These are phyloP conservation scores for Sporormia fimetaria DNA, from an alignment of 495 filamentous ascomycete genomes.

Conservation along the genomic window DNA sequence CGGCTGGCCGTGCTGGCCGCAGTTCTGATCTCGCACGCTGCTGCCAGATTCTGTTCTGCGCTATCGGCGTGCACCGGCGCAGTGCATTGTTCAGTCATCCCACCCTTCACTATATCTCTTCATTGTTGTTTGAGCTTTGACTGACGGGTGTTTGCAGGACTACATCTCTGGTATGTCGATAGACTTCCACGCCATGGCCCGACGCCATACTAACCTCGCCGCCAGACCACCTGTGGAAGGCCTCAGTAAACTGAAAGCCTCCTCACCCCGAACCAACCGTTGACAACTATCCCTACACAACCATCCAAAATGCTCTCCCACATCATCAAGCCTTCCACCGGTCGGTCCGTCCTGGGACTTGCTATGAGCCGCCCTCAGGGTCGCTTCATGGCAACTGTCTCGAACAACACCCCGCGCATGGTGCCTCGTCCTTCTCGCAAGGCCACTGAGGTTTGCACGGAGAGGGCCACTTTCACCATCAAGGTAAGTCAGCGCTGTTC, in stretches of 20 bases:
- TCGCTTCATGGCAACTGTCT: constrained; percentile 59
- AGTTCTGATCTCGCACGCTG: too few species aligned
- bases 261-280: constrained; percentile 14
- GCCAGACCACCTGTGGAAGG: constrained; percentile 96
- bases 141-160: constrained; percentile 26
- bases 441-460: constrained; percentile 49
- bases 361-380: constrained; percentile 41
- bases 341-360: constrained; percentile 43
- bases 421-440: constrained; percentile 36
- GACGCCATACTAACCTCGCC: constrained; percentile 1
- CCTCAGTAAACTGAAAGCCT: constrained; percentile 60
- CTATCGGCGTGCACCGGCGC: not conserved
- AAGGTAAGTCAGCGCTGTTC: constrained; percentile 42
- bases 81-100: not conserved
- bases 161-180: constrained; percentile 31
- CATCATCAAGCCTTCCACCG: constrained; percentile 47
- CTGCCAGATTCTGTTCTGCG: too few species aligned
- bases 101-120: not conserved
- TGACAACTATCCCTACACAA: constrained; percentile 17
- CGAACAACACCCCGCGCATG: constrained; percentile 51
- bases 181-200: too few species aligned
- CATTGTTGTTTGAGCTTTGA: constrained; percentile 9
- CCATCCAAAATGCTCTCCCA: constrained; percentile 56
- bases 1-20: too few species aligned
- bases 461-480: constrained; percentile 89